phyloP scores from a whole-genome alignment of 352 stramenopile species.

The Phytophthora podocarpi region DNA sequence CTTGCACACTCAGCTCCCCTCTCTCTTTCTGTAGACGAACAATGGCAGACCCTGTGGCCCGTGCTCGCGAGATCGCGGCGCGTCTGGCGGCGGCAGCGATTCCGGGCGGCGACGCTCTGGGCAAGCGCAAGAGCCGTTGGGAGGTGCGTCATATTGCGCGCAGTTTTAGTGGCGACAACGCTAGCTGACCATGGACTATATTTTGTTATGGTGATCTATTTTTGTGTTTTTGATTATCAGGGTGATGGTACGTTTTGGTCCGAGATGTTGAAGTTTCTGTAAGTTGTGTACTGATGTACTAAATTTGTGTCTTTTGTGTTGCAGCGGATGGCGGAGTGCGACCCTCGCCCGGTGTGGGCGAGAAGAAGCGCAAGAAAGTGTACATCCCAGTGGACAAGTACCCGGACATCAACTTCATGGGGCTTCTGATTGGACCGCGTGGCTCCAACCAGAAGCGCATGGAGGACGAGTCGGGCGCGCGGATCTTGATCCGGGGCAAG shows the following conservation, averaged over 20 bases:
- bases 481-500: constrained; percentile 92
- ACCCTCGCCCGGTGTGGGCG: constrained; percentile 41
- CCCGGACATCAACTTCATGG: constrained; percentile 94
- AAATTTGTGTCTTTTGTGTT: not conserved
- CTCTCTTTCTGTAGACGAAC: constrained; percentile 8
- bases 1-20: not conserved
- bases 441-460: constrained; percentile 93
- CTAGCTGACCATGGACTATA: constrained; percentile 7
- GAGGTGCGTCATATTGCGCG: constrained; percentile 53
- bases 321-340: constrained; percentile 45
- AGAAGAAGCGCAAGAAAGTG: constrained; percentile 91
- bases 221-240: constrained; percentile 24
- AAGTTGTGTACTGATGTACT: not conserved
- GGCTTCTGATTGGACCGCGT: constrained; percentile 88
- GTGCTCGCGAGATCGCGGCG: constrained; percentile 82
- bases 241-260: constrained; percentile 49
- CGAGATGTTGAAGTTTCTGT: constrained; percentile 15
- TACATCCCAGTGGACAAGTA: constrained; percentile 93
- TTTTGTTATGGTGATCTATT: constrained; percentile 6
- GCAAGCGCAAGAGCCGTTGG: constrained; percentile 87
- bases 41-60: constrained; percentile 77
- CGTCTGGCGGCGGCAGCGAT: constrained; percentile 76
- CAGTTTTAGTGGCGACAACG: constrained; percentile 1
- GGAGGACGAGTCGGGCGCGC: constrained; percentile 90
- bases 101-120: constrained; percentile 61